Evolutionary conservation across 352 stramenopile genomes (phyloP).

Genomic region (Albugo laibachii): DNA sequence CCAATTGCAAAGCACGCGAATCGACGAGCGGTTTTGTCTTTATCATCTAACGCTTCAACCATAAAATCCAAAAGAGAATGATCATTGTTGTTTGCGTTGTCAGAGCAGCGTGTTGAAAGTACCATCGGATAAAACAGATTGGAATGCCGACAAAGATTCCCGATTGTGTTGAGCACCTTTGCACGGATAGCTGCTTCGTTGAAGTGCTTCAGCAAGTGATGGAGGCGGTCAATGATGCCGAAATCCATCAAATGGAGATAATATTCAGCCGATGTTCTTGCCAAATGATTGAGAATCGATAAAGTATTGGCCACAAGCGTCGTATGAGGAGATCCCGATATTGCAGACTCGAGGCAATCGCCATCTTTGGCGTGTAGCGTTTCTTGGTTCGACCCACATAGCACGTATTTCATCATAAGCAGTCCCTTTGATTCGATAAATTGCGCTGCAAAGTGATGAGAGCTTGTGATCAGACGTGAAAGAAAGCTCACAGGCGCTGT

Average conservation of each 20-base stretch:
- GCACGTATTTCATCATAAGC: constrained; percentile 39
- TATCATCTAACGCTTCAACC: constrained; percentile 30
- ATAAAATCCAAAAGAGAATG: constrained; percentile 34
- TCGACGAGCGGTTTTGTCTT: constrained; percentile 67
- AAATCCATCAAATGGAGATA: constrained; percentile 42
- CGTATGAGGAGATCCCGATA: constrained; percentile 18
- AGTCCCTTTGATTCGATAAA: constrained; percentile 57
- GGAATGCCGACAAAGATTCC: constrained; percentile 85
- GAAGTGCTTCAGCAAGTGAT: constrained; percentile 26
- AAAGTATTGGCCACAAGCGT: constrained; percentile 64
- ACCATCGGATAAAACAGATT: constrained; percentile 73
- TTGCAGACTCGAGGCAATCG: constrained; percentile 11
- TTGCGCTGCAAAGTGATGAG: constrained; percentile 57
- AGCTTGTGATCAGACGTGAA: constrained; percentile 66
- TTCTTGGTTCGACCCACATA: no score
- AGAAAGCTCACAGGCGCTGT: constrained; percentile 66
- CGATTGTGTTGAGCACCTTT: constrained; percentile 82
- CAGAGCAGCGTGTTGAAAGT: constrained; percentile 2
- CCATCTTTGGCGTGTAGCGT: no score
- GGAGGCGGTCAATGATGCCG: constrained; percentile 30
- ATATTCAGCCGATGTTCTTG: constrained; percentile 44
- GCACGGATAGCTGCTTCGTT: constrained; percentile 54
- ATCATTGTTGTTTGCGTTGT: constrained; percentile 2
- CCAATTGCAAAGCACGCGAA: constrained; percentile 90
- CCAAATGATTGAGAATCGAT: constrained; percentile 75